Evolutionary conservation across 306 rosid species (phyloP).

Genomic region (Lupinus albus): DNA sequence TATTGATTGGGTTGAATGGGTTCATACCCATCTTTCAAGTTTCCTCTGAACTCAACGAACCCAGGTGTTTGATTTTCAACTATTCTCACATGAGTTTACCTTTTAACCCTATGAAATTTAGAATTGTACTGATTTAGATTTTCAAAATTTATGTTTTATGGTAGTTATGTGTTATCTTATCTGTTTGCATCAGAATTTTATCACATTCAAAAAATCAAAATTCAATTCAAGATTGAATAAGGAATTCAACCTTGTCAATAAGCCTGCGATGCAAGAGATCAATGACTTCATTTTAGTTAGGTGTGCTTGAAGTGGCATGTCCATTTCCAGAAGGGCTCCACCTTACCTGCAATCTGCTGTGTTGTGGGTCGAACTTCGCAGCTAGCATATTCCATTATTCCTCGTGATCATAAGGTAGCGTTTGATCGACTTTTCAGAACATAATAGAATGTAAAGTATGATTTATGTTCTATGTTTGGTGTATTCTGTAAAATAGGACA

Average conservation of each 20-base stretch:
- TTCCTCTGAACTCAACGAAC: not conserved
- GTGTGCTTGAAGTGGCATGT: conserved; percentile 33
- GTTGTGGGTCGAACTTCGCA: not conserved
- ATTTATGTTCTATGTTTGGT: no score
- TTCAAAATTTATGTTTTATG: conserved; percentile 1
- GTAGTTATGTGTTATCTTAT: conserved; percentile 49
- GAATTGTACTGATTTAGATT: not conserved
- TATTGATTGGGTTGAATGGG: not conserved
- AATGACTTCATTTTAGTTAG: conserved; percentile 39
- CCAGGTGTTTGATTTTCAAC: not conserved
- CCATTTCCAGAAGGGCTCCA: not conserved
- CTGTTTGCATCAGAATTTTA: conserved; percentile 57
- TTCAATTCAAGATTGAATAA: conserved; percentile 58
- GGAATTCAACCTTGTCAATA: conserved; percentile 57
- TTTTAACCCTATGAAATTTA: not conserved
- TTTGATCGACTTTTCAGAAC: no score
- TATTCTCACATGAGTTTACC: not conserved
- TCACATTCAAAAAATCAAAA: conserved; percentile 57
- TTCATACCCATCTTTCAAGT: not conserved
- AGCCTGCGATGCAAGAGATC: conserved; percentile 56
- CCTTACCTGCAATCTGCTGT: conserved; percentile 3
- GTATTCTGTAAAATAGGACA: no score
- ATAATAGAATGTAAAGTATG: no score
- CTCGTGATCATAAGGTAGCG: not conserved
- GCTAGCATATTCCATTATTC: not conserved